These are phyloP conservation scores for Alternaria triticina DNA, from an alignment of 2,329 filamentous ascomycete species.

Conservation along the genomic window DNA sequence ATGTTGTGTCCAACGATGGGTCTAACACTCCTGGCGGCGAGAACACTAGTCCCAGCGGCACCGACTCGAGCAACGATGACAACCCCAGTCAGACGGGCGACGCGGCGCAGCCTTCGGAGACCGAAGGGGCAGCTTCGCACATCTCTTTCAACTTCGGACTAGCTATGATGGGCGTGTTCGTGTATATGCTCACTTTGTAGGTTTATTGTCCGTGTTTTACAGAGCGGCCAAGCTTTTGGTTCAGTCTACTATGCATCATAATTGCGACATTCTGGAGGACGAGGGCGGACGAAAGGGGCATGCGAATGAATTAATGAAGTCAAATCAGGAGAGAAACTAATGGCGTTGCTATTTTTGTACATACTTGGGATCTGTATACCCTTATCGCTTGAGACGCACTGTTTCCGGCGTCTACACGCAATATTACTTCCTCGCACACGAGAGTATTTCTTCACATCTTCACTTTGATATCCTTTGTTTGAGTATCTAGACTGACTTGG, in stretches of 20 bases:
- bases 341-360: constrained; percentile 14
- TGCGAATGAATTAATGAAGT: not conserved
- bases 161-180: constrained; percentile 1
- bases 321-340: not conserved
- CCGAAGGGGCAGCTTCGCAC: constrained; percentile 20
- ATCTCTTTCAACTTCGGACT: not conserved
- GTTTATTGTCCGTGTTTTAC: not conserved
- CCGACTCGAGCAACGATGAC: not conserved
- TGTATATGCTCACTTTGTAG: constrained; percentile 6
- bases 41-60: constrained; percentile 27
- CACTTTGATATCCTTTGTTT: not conserved
- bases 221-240: not conserved
- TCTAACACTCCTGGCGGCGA: constrained; percentile 62
- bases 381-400: not conserved
- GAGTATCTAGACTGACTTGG: not conserved
- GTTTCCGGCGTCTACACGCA: not conserved
- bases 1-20: constrained; percentile 56
- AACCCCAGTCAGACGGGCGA: constrained; percentile 14
- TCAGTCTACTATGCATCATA: not conserved
- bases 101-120: constrained; percentile 22
- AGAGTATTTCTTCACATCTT: not conserved
- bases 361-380: constrained; percentile 25
- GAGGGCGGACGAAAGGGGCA: not conserved
- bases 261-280: not conserved
- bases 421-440: not conserved